Evolutionary conservation across 2,329 filamentous ascomycete genomes (phyloP).

Genomic region (Curvularia eragrostidis): DNA sequence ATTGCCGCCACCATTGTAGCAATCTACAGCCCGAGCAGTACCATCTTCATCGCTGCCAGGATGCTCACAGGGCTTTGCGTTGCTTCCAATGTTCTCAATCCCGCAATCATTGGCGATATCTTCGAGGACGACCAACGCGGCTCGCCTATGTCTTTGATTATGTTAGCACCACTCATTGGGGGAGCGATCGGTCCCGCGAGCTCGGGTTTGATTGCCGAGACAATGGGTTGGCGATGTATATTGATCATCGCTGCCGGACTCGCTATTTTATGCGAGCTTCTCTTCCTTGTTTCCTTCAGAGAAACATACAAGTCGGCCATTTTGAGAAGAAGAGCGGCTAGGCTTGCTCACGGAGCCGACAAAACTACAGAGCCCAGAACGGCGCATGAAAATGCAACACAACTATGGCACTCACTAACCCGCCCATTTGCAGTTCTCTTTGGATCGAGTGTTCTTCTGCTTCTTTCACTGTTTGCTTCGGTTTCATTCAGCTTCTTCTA

Average conservation of each 20-base stretch:
- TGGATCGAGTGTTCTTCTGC: constrained; percentile 62
- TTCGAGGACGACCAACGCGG: constrained; percentile 65
- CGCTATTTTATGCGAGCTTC: constrained; percentile 57
- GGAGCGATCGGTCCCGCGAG: constrained; percentile 65
- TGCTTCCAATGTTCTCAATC: constrained; percentile 64
- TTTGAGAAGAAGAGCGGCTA: constrained; percentile 45
- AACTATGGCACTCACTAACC: constrained; percentile 49
- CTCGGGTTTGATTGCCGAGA: constrained; percentile 62
- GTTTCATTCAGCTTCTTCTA: constrained; percentile 56
- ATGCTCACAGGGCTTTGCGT: constrained; percentile 56
- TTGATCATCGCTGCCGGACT: constrained; percentile 60
- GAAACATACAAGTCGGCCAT: constrained; percentile 69
- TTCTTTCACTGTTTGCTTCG: constrained; percentile 56
- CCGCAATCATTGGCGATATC: constrained; percentile 69
- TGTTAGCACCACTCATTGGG: constrained; percentile 64
- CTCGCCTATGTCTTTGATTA: constrained; percentile 64
- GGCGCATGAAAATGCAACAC: constrained; percentile 30
- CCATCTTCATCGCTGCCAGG: constrained; percentile 52
- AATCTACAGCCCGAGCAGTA: constrained; percentile 47
- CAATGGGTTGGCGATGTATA: constrained; percentile 61
- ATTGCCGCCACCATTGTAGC: constrained; percentile 53
- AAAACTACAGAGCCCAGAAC: constrained; percentile 16
- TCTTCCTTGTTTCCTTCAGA: constrained; percentile 60
- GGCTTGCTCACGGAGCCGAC: constrained; percentile 22
- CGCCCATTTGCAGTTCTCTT: constrained; percentile 53